Base-by-base conservation (phyloP, 2,329 filamentous ascomycete species). In the Trichophaea hybrida region DNA sequence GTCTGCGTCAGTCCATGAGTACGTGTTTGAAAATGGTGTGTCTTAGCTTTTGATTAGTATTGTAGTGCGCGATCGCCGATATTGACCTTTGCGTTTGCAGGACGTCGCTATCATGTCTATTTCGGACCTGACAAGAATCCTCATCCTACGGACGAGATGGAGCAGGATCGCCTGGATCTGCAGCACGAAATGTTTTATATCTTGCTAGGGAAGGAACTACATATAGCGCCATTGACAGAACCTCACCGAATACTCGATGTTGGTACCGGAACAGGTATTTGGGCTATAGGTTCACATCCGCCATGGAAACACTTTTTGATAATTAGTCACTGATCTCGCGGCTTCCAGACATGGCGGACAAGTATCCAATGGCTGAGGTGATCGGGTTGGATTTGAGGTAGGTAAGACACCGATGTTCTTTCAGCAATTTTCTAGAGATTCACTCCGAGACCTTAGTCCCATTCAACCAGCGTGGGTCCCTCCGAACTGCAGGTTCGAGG, bases 151-250 rank as follows among this genome's bases (percentile, higher is more conserved):
- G 57, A 59, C 35, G 57, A 59, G 34, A 43, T 34, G 8, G 57
- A 59, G 37, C 57, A 59, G 50, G 57, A 59, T 12, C 57, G 57
- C 15, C n/a, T 59, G 24, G 49, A 59, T 34, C 43, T 59, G 38
- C 8, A 17, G 12, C 57, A 59, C 38, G 49, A 59, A 1, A 8
- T 53, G 13, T 55, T 38, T 33, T 7, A n/a, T 12, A n/a, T 80
- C 58, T 69, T 74, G 1, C 71, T 74, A 51, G 69, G 71, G 33
- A 73, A 74, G 52, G 70, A 71, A 49, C 70, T 77, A 3, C 72
- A 72, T 64, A 70, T 74, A 15, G 73, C 74, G 5, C 75, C 76
- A 3, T 66, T 76, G 4, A 62, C 68, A 1, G 35, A 44, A 13
- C 33, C 53, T 8, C 15, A 54, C 10, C 8, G 37, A 31, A 44